Evolutionary conservation across 1,284 basidiomycete genomes (phyloP).

Genomic region (Psilocybe mexicana): DNA sequence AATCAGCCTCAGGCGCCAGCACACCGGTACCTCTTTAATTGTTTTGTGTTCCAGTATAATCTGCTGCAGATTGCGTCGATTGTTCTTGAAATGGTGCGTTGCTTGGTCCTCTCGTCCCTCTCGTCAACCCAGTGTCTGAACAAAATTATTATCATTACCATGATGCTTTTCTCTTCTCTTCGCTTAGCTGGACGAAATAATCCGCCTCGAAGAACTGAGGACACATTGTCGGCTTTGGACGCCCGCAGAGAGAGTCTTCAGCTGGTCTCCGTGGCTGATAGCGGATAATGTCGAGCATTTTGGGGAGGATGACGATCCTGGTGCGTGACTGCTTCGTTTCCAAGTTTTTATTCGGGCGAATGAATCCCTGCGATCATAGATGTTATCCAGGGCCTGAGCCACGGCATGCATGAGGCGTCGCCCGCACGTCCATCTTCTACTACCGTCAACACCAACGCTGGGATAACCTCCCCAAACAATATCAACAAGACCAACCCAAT

Average conservation of each 20-base stretch:
- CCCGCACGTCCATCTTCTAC: not conserved
- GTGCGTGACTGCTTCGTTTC: conserved; percentile 19
- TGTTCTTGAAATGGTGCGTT: conserved; percentile 47
- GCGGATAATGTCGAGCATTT: conserved; percentile 40
- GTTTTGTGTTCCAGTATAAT: conserved; percentile 77
- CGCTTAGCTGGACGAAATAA: conserved; percentile 28
- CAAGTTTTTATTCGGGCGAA: not conserved
- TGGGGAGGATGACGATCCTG: conserved; percentile 41
- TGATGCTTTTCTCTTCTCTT: not conserved
- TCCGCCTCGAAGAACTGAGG: conserved; percentile 41
- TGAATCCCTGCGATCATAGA: conserved; percentile 42
- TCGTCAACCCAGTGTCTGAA: not conserved
- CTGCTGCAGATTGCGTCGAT: conserved; percentile 54
- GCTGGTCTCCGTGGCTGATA: conserved; percentile 52
- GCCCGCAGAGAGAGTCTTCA: conserved; percentile 50
- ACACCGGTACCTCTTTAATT: conserved; percentile 66
- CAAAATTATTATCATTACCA: not conserved
- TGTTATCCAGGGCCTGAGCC: conserved; percentile 57
- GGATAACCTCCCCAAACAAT: not conserved
- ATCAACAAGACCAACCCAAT: not conserved
- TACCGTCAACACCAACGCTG: not conserved
- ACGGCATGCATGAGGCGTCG: not conserved
- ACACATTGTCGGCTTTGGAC: conserved; percentile 63
- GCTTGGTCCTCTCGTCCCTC: not conserved
- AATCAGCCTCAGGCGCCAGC: conserved; percentile 38